Base-by-base conservation (phyloP, 108 stramenopile genomes). In the Nitzschia sp. region DNA sequence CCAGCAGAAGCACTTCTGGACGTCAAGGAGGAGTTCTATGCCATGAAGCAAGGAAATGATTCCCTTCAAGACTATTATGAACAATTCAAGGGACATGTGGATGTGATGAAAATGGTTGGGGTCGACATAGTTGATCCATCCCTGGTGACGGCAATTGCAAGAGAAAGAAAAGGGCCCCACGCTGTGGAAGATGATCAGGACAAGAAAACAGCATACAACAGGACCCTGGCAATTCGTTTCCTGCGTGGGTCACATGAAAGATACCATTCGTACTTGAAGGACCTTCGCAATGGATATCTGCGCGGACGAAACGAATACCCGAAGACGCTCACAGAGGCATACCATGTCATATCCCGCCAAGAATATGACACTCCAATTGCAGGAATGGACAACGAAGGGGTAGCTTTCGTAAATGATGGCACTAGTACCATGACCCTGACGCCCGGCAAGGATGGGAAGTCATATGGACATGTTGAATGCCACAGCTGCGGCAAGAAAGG, bases 281-380 rank as follows among this genome's bases (percentile, higher is more conserved):
- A 59, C 12, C 65, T 74, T 10, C 19, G 41, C 19, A 75, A 69
- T 37, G 51, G 54, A 34, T 74, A 29, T 62, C 10, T 46, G 15
- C 9, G 44, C 3, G 73, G 73, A 15, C 3, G 40, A 15, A 34
- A 78, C 61, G 14, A 55, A 17, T 78, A 70, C 44, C 77, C 77
- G 5, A 61, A 40, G 46, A 73, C 71, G 12, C n/a, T 78, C 46
- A 15, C 14, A 8, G 59, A 73, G 9, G 70, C 71, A 8, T 58
- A 43, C 41, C 41, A 41, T 17, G 7, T 58, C 14, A 43, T 43
- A 12, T 10, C 10, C 12, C 43, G 12, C 43, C 12, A 12, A 12
- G n/a, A n/a, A n/a, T n/a, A n/a, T n/a, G n/a, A n/a, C n/a, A n/a
- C n/a, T n/a, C n/a, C n/a, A n/a, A n/a, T n/a, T n/a, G 12, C 12